phyloP scores from a whole-genome alignment of 1,139 yeast genomes.

The Debaryomycetaceae sp. region DNA sequence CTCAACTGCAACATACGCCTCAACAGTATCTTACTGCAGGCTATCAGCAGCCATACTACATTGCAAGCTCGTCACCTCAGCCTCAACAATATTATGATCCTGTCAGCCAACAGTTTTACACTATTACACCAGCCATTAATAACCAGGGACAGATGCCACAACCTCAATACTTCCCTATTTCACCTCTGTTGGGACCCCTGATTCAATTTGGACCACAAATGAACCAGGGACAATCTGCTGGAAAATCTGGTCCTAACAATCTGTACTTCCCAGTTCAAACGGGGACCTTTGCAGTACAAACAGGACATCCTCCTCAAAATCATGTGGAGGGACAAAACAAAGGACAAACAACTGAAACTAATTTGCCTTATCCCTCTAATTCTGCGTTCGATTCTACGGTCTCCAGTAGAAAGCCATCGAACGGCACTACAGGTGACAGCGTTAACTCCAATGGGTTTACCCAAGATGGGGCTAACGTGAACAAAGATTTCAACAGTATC shows the following conservation, averaged over 20 bases:
- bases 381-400: neutral
- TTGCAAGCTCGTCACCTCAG: conserved; percentile 16
- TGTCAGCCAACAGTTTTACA: conserved; percentile 44
- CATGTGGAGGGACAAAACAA: neutral
- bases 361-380: neutral
- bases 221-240: neutral
- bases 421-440: neutral
- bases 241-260: neutral
- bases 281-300: neutral
- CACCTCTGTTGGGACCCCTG: conserved; percentile 24
- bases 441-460: neutral
- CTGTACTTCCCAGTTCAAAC: neutral
- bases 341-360: neutral
- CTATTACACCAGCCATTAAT: conserved; percentile 31
- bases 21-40: conserved; percentile 13
- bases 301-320: neutral
- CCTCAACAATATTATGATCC: conserved; percentile 46
- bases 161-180: conserved; percentile 39
- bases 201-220: conserved; percentile 4
- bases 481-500: neutral
- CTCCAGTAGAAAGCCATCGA: neutral
- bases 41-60: conserved; percentile 18
- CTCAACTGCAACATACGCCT: conserved; percentile 7
- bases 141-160: conserved; percentile 19
- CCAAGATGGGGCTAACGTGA: neutral